Percentiles rank a stretch among this genome's conserved stretches.
phyloP scores from a whole-genome alignment of 1,284 basidiomycete genomes.

The Entoloma clypeatum region DNA sequence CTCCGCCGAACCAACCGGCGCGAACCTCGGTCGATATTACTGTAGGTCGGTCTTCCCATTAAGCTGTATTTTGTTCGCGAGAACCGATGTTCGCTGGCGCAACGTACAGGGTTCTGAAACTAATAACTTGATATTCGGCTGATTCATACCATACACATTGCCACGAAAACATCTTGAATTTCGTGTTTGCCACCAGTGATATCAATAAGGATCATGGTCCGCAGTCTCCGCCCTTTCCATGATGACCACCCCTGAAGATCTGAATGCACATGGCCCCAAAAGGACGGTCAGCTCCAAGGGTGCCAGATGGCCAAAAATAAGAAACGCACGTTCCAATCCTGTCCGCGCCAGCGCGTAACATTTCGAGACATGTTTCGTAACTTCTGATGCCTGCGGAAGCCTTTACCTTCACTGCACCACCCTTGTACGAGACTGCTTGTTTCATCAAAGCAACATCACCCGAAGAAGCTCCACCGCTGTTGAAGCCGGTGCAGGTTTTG shows the following conservation, averaged over 20 bases:
- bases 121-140: no score
- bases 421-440: conserved; percentile 35
- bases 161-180: no score
- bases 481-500: conserved; percentile 48
- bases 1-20: no score
- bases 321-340: conserved; percentile 46
- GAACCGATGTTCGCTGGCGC: no score
- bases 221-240: conserved; percentile 22
- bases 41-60: no score
- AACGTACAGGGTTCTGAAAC: no score
- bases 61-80: no score
- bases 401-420: conserved; percentile 40
- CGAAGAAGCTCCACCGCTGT: conserved; percentile 38
- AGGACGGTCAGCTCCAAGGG: not conserved
- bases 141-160: no score
- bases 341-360: conserved; percentile 46
- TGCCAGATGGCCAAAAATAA: not conserved
- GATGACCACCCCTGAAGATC: conserved; percentile 31
- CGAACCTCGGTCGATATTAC: no score
- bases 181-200: not conserved
- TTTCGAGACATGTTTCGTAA: conserved; percentile 41
- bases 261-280: conserved; percentile 14
- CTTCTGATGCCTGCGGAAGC: conserved; percentile 46
- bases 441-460: conserved; percentile 43
- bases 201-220: conserved; percentile 1